phyloP scores from a whole-genome alignment of 805 yeast species.

The Metschnikowia anglica region DNA sequence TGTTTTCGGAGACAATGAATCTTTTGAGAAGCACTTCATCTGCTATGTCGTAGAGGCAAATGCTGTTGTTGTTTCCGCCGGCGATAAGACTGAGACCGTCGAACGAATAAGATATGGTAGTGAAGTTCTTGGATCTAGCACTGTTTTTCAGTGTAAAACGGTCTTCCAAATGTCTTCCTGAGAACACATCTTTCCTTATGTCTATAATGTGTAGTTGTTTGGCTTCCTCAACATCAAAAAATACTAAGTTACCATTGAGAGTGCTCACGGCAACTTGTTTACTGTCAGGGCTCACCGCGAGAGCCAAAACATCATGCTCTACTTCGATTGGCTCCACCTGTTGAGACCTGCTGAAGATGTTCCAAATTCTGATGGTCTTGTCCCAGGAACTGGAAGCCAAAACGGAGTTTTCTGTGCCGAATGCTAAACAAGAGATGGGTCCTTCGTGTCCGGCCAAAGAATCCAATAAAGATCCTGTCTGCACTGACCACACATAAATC shows the following conservation, averaged over 20 bases:
- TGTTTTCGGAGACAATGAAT: conserved; percentile 82
- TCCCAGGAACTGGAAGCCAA: conserved; percentile 97
- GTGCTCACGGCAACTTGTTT: conserved; percentile 85
- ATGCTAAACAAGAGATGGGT: conserved; percentile 84
- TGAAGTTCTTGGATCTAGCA: conserved; percentile 79
- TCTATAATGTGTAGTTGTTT: conserved; percentile 82
- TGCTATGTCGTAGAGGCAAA: conserved; percentile 86
- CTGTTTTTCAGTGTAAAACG: conserved; percentile 79
- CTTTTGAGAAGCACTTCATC: conserved; percentile 83
- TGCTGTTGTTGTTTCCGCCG: conserved; percentile 89
- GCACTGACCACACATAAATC: conserved; percentile 96
- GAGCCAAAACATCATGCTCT: conserved; percentile 75
- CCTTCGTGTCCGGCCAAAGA: conserved; percentile 92
- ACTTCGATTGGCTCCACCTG: conserved; percentile 89
- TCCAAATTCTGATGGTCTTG: conserved; percentile 90
- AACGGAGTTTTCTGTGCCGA: conserved; percentile 72
- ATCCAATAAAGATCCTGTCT: conserved; percentile 88
- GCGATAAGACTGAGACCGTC: conserved; percentile 89
- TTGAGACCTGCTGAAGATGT: conserved; percentile 81
- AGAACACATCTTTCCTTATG: conserved; percentile 79
- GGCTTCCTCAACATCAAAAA: conserved; percentile 81
- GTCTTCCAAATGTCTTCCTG: conserved; percentile 82
- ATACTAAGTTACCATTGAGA: conserved; percentile 79
- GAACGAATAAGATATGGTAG: conserved; percentile 77
- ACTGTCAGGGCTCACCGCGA: conserved; percentile 91